A percentile compares a stretch with the other conserved stretches of the same genome.
These are phyloP conservation scores for Phytophthora cryptogea DNA, from an alignment of 352 stramenopile genomes.

Conservation along the genomic window DNA sequence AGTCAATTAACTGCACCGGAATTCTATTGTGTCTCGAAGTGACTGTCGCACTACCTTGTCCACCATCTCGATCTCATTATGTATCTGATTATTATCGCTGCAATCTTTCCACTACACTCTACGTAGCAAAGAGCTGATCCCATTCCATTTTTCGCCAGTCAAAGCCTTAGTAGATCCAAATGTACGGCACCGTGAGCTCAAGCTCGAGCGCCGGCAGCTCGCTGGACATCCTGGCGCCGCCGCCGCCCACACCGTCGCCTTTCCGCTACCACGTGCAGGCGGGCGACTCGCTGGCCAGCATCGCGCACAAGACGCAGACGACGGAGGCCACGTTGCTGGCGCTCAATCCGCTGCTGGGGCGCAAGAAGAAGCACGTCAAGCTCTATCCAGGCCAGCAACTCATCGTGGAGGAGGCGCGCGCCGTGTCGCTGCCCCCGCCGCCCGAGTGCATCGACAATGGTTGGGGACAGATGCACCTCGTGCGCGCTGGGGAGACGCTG, in stretches of 20 bases:
- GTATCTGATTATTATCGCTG: conserved; percentile 3
- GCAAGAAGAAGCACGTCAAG: conserved; percentile 51
- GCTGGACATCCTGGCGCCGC: conserved; percentile 32
- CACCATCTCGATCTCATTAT: conserved; percentile 3
- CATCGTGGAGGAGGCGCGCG: conserved; percentile 68
- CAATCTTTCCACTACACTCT: conserved; percentile 10
- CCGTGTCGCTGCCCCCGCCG: conserved; percentile 72
- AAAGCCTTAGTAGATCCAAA: conserved; percentile 21
- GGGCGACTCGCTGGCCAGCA: conserved; percentile 63
- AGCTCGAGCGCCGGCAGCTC: conserved; percentile 30
- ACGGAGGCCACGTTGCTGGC: conserved; percentile 55
- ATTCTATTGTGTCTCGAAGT: conserved; percentile 3
- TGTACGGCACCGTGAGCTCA: conserved; percentile 59
- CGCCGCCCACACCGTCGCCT: conserved; percentile 46
- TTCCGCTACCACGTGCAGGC: conserved; percentile 78
- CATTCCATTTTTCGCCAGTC: conserved; percentile 20
- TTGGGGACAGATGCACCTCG: conserved; percentile 86
- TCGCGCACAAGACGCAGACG: conserved; percentile 70
- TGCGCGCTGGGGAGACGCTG: conserved; percentile 71
- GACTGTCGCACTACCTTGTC: not conserved
- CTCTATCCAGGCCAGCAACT: conserved; percentile 79
- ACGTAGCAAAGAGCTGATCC: conserved; percentile 2
- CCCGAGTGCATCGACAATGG: conserved; percentile 83
- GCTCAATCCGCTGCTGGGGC: conserved; percentile 70
- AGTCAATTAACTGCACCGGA: conserved; percentile 10